Conservation (phyloP, 2,329 filamentous ascomycete species). For the Trichoderma brevicompactum region DNA sequence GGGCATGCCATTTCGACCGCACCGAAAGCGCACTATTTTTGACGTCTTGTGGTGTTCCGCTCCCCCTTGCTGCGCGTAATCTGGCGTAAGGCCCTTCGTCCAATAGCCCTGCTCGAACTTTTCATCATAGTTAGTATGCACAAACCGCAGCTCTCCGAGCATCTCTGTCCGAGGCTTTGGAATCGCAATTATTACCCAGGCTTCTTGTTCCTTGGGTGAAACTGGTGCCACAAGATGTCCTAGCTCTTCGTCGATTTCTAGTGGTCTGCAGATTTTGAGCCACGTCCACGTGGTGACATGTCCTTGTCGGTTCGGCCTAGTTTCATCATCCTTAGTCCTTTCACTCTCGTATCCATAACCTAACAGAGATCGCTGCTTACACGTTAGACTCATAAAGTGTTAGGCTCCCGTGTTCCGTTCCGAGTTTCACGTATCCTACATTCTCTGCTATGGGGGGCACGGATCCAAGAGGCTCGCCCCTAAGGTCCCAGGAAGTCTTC, state of each 20-base stretch:
- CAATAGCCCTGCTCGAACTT: background rate
- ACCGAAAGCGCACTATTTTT: slow-evolving; percentile 4
- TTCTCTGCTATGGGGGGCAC: background rate
- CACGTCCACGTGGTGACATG: slow-evolving; percentile 33
- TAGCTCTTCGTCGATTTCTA: slow-evolving; percentile 16
- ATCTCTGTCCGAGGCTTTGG: slow-evolving; percentile 32
- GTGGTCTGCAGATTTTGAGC: slow-evolving; percentile 36
- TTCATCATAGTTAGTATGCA: background rate
- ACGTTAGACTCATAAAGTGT: slow-evolving; percentile 33
- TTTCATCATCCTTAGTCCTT: background rate
- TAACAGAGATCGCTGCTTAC: slow-evolving; percentile 25
- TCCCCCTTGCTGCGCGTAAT: background rate
- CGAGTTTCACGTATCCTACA: slow-evolving; percentile 16
- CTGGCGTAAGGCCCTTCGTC: background rate
- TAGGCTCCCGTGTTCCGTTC: slow-evolving; percentile 31
- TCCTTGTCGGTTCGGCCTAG: slow-evolving; percentile 6
- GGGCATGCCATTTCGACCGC: slow-evolving; percentile 21
- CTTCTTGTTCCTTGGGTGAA: slow-evolving; percentile 24
- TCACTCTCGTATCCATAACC: too few species aligned
- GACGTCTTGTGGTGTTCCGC: background rate
- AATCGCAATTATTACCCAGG: slow-evolving; percentile 33
- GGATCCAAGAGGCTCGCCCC: slow-evolving; percentile 7
- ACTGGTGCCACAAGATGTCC: slow-evolving; percentile 20
- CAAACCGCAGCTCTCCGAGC: slow-evolving; percentile 33
- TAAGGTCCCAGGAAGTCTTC: background rate